Evolutionary conservation across 305 asterid species (phyloP).

Genomic region (Solanum hybrid): DNA sequence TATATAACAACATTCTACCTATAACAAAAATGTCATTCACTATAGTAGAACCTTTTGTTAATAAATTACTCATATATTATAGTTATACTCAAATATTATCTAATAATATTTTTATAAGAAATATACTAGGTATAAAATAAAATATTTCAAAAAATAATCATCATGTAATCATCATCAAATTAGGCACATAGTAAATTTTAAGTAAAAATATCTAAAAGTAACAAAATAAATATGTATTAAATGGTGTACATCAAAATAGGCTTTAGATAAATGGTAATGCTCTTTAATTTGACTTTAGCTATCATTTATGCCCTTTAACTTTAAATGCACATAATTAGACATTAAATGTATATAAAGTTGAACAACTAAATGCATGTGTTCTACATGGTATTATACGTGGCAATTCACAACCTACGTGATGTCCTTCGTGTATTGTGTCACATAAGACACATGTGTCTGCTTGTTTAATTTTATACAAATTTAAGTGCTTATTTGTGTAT

Average conservation of each 20-base stretch:
- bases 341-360: no score
- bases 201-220: neutral
- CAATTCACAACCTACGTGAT: neutral
- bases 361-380: no score
- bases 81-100: neutral
- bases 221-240: no score
- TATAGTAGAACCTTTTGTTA: neutral
- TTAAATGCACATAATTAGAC: neutral
- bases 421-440: no score
- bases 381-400: neutral
- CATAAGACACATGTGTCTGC: neutral
- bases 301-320: neutral
- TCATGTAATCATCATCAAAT: neutral
- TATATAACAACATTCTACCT: no score
- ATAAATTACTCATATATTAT: neutral
- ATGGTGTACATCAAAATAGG: neutral
- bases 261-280: neutral
- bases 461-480: neutral
- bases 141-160: no score
- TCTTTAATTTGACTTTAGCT: neutral
- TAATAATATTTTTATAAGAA: neutral
- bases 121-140: neutral
- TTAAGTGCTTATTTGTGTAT: neutral
- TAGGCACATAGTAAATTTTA: neutral
- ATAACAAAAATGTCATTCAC: neutral